Evolutionary conservation across 23 red algal species (phyloP).

Genomic region (Gracilaria caudata): DNA sequence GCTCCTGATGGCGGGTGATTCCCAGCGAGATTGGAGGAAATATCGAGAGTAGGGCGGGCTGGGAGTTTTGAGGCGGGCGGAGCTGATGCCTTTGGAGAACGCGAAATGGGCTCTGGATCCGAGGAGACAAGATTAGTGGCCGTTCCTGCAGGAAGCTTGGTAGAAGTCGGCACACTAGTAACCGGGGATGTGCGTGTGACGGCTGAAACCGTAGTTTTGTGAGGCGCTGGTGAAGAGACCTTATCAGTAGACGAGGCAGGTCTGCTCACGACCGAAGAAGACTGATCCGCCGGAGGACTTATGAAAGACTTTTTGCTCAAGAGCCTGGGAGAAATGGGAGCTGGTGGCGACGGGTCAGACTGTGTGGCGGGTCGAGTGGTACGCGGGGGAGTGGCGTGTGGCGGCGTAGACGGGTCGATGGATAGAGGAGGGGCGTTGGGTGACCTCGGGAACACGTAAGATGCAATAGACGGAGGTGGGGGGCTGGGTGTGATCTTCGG

Average conservation of each 20-base stretch:
- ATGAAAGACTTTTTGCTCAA: background rate
- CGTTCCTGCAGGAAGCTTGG: background rate
- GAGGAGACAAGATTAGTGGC: background rate
- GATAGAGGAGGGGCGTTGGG: constrained; percentile 9
- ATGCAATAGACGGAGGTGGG: background rate
- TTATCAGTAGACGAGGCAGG: background rate
- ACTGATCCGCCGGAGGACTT: background rate
- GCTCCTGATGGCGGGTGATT: background rate
- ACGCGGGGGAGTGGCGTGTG: background rate
- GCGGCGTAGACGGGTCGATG: background rate
- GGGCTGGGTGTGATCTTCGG: background rate
- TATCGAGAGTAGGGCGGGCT: background rate
- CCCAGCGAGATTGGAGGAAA: background rate
- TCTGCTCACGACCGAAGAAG: background rate
- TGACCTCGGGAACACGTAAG: background rate
- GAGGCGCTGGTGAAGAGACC: background rate
- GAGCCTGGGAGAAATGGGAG: background rate
- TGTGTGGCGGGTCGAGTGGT: background rate
- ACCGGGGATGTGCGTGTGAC: background rate
- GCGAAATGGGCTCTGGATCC: background rate
- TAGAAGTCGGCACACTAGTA: background rate
- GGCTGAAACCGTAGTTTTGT: background rate
- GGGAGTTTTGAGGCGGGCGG: background rate
- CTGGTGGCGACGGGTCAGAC: background rate
- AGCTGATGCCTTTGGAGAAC: background rate